Percentiles rank a stretch among this genome's conserved stretches.
These are phyloP conservation scores for Hypoxylon perforatum DNA, from an alignment of 495 filamentous ascomycete genomes.

Conservation along the genomic window DNA sequence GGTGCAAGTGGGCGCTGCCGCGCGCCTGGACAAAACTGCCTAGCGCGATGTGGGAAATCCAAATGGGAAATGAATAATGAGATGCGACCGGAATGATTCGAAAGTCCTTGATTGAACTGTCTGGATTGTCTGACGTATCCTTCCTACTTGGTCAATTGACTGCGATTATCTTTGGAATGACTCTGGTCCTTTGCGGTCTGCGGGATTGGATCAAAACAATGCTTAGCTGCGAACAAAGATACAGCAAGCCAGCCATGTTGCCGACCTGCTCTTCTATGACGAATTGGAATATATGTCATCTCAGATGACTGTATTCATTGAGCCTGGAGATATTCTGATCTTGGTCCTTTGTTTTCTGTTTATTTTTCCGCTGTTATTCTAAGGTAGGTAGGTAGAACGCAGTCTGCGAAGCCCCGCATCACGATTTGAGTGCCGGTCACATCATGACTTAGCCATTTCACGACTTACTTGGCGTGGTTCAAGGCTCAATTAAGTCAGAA, in stretches of 20 bases:
- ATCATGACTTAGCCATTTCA: slow-evolving; percentile 26
- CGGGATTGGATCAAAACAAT: slow-evolving; percentile 3
- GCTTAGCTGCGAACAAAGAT: not conserved
- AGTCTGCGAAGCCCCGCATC: slow-evolving; percentile 11
- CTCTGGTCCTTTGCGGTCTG: not conserved
- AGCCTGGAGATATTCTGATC: not conserved
- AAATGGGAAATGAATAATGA: not conserved
- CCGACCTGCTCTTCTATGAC: no score
- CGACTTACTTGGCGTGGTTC: slow-evolving; percentile 18
- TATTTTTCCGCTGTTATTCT: not conserved
- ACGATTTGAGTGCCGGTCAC: slow-evolving; percentile 10
- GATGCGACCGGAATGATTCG: slow-evolving; percentile 4
- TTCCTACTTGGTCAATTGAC: not conserved
- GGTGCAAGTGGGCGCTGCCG: slow-evolving; percentile 33
- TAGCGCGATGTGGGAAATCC: slow-evolving; percentile 9
- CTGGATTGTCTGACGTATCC: slow-evolving; percentile 5
- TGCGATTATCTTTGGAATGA: not conserved
- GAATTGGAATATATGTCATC: no score
- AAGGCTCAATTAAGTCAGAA: slow-evolving; percentile 1
- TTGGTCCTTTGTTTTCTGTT: not conserved
- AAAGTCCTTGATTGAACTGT: slow-evolving; percentile 17
- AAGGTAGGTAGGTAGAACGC: not conserved
- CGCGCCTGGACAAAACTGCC: slow-evolving; percentile 29
- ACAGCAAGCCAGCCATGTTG: not conserved
- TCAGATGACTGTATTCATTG: no score